Evolutionary conservation across 768 basidiomycete genomes (phyloP), one percentile per base, ranked within the genome.

Genomic region (Lentinula guzmanii): DNA sequence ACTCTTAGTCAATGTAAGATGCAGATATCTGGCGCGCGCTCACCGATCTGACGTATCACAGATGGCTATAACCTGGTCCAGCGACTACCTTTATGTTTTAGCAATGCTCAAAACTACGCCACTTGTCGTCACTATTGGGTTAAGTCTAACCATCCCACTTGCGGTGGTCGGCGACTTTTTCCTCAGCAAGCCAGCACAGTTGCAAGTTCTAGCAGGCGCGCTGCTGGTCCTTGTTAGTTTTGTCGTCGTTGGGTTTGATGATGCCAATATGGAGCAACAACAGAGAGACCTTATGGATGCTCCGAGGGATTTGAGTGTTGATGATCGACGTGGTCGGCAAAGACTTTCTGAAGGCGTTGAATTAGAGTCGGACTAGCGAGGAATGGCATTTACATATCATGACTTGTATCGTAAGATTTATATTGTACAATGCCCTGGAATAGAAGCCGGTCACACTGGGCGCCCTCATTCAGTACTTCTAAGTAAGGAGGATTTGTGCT

Each of bases 61-160:
- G 88, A 94, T 93, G 90, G 74, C 76, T 35, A 92, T 95, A 67
- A 93, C 92, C 0, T 74, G 91, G 35, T 85, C 83, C 8, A 91
- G 90, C 62, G 94, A 97, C 74, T 96, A 89, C 69, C 70, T 94
- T 51, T 93, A 93, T 70, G 86, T 93, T 33, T 69, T 93, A 18
- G 90, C 95, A 2, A 96, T 98, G 94, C 84, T 99, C 64, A 96
- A 95, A 76, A 99, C 96, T 6, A 95, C 95, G 1, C 95, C 95
- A 0, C 76, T 95, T 11, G 92, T 97, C 18, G 95, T 91, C 16
- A 98, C 96, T 0, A 79, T 98, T 59, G 96, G 96, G 31, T 80
- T 98, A 8, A 93, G 90, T 61, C 81, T 98, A 13, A 97, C 97
- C 1, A 97, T 98, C 71, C 96, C 95, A 4, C 77, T 95, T 56